Evolutionary conservation across 169 alveolate species (phyloP), one percentile per base, ranked within the genome.

Genomic region (Eimeria brunetti): DNA sequence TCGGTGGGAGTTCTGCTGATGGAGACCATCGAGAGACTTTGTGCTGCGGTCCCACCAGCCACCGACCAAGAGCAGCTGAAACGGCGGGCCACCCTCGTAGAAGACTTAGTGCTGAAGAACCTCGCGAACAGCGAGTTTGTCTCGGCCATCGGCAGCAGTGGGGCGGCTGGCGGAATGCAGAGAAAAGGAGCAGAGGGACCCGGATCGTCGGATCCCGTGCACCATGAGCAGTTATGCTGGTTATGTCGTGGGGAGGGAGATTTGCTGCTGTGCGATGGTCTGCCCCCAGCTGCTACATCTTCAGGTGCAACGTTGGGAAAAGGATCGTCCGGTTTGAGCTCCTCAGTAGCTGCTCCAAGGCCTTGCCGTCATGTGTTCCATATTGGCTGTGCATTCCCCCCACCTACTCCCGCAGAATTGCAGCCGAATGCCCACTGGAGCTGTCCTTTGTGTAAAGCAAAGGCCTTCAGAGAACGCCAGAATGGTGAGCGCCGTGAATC

Each of bases 351-450:
- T 30, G 84, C 46, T 60, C 81, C 81, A 38, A 86, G 83, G 93
- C 81, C 93, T 41, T 86, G 93, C 44, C 93, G 83, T 24, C 93
- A 86, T 64, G 93, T 86, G n/a, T 86, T 86, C 71, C 93, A 86
- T 53, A 86, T 86, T 44, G 93, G 93, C 60, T 86, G 93, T 60
- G 93, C 93, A 36, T 86, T 86, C 30, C 93, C 93, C 33, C 93
- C 93, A 12, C 93, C 93, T 2, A 86, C 93, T 12, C 84, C 93
- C 11, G 93, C 93, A 62, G 93, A 86, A n/a, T 67, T 86, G 8
- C 93, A 86, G 93, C 93, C 93, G 8, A 86, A 64, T 30, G 93
- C 93, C 30, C 83, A 64, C 62, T 86, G 93, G 93, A 86, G 93
- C 93, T 86, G 93, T 49, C 93, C 93, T 38, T 24, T 86, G 41